Evolutionary conservation across 192 early-diverging fungal species (phyloP).

Genomic region (Backusella psychrophila): DNA sequence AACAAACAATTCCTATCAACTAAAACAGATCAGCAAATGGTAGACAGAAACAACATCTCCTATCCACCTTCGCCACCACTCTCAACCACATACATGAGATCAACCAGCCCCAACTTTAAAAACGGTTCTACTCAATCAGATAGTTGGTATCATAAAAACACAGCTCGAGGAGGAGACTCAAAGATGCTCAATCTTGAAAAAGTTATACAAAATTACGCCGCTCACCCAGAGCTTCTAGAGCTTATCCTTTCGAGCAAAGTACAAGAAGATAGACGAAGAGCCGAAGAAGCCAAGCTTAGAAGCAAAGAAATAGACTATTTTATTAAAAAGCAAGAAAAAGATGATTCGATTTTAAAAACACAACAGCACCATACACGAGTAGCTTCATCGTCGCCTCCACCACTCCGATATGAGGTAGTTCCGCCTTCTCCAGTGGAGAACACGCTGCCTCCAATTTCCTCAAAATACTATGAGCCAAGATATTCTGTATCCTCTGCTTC

Average conservation of each 20-base stretch:
- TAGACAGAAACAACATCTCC: neutral
- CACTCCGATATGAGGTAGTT: neutral
- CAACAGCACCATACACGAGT: neutral
- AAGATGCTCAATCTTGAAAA: conserved; percentile 42
- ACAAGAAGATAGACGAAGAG: conserved; percentile 49
- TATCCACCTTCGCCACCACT: conserved; percentile 16
- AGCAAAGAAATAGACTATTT: conserved; percentile 42
- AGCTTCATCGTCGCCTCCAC: neutral
- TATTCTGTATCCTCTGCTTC: neutral
- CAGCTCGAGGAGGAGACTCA: neutral
- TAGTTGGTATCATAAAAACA: neutral
- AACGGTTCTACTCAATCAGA: neutral
- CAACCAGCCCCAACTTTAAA: neutral
- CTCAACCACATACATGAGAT: neutral
- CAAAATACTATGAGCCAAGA: neutral
- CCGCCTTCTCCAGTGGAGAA: neutral
- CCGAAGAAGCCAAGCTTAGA: conserved; percentile 49
- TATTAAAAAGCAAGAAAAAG: conserved; percentile 29
- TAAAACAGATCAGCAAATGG: neutral
- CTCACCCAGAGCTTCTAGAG: conserved; percentile 48
- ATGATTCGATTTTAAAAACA: neutral
- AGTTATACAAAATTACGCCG: conserved; percentile 39
- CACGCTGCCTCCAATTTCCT: neutral
- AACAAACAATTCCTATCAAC: neutral
- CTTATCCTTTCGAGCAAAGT: conserved; percentile 49